These are phyloP conservation scores for Quercus dentata DNA, from an alignment of 306 rosid genomes.

Conservation along the genomic window DNA sequence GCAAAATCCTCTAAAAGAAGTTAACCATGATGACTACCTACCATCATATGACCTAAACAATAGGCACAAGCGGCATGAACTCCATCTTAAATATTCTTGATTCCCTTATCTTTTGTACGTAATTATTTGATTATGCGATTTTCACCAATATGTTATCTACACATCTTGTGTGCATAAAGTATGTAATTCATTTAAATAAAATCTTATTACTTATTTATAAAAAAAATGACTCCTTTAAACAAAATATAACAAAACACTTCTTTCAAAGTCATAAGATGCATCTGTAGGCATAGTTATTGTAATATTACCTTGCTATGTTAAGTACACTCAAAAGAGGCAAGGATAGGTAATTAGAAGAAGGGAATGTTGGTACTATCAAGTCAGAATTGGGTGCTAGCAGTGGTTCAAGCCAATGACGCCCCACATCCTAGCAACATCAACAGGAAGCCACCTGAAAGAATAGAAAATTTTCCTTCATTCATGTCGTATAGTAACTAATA, in stretches of 20 bases:
- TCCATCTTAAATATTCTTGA: no score
- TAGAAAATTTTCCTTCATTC: conserved; percentile 12
- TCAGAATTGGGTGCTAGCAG: conserved; percentile 70
- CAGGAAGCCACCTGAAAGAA: conserved; percentile 84
- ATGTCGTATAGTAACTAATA: conserved; percentile 7
- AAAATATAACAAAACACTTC: not conserved
- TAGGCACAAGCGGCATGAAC: no score
- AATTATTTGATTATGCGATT: no score
- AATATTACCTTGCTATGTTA: conserved; percentile 82
- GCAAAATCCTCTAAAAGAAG: not conserved
- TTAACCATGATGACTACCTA: not conserved
- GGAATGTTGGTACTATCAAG: conserved; percentile 48
- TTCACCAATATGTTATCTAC: no score
- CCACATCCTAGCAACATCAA: conserved; percentile 97
- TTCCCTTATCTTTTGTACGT: no score
- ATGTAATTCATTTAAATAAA: no score
- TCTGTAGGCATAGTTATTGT: conserved; percentile 2
- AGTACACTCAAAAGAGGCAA: conserved; percentile 90
- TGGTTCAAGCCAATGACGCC: conserved; percentile 94
- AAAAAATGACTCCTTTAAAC: not conserved
- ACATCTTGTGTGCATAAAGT: no score
- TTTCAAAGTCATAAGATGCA: not conserved
- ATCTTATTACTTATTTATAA: no score
- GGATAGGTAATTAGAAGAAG: conserved; percentile 68
- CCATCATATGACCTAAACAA: not conserved